phyloP scores from a whole-genome alignment of 2,329 filamentous ascomycete species.

The Cercospora nicotianae region DNA sequence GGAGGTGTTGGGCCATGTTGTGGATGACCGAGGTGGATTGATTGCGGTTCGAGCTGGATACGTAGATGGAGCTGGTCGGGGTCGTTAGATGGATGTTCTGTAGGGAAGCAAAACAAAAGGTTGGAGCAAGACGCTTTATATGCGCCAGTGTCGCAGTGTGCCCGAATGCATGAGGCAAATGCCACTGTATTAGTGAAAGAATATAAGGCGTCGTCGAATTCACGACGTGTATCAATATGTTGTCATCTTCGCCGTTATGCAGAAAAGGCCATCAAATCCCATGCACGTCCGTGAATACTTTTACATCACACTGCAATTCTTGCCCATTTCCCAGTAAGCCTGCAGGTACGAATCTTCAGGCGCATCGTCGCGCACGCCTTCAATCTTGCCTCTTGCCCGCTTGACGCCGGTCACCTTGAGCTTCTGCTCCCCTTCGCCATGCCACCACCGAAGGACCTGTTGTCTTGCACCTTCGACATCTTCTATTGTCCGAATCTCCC shows the following conservation, averaged over 20 bases:
- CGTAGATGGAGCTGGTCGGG: neutral
- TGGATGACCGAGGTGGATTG: neutral
- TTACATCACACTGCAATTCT: conserved; percentile 48
- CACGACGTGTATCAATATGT: neutral
- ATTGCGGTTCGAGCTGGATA: neutral
- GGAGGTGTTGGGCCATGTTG: neutral
- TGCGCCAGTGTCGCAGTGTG: neutral
- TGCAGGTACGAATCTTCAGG: conserved; percentile 79
- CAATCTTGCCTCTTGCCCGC: conserved; percentile 52
- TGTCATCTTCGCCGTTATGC: neutral
- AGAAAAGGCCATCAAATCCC: neutral
- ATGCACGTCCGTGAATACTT: neutral
- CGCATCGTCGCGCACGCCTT: conserved; percentile 44
- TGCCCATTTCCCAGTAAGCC: conserved; percentile 48
- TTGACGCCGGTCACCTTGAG: conserved; percentile 74
- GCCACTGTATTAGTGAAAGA: neutral
- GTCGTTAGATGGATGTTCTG: neutral
- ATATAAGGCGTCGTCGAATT: neutral
- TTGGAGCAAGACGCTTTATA: neutral
- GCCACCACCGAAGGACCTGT: conserved; percentile 89
- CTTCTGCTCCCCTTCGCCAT: conserved; percentile 78
- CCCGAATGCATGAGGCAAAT: neutral
- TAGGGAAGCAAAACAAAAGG: neutral
- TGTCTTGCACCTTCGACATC: conserved; percentile 60
- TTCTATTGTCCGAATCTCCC: conserved; percentile 77